These are phyloP conservation scores for Sistotremastrum suecicum DNA, from an alignment of 768 basidiomycete genomes.

Conservation along the genomic window DNA sequence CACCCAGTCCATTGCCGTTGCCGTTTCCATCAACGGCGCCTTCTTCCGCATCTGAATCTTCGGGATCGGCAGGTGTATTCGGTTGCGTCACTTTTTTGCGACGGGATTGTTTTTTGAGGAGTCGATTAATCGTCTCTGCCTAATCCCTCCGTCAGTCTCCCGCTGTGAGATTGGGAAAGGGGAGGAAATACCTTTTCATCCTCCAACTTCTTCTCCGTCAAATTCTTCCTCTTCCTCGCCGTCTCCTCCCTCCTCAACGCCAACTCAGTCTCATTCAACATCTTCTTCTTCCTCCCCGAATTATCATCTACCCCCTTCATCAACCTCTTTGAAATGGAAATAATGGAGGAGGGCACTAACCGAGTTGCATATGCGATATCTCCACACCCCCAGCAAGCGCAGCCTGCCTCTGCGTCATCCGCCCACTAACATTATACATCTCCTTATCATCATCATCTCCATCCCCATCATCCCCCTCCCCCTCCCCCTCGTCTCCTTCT, in stretches of 20 bases:
- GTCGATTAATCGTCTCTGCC: constrained; percentile 81
- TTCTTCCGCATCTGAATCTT: constrained; percentile 19
- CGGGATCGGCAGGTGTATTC: constrained; percentile 31
- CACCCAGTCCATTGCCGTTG: constrained; percentile 8
- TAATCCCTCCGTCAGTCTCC: no score
- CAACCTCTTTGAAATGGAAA: constrained; percentile 2
- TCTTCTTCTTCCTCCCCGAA: constrained; percentile 42
- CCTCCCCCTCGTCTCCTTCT: constrained; percentile 10
- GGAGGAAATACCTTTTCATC: constrained; percentile 89
- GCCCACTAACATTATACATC: constrained; percentile 14
- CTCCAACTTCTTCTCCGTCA: constrained; percentile 72
- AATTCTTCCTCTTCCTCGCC: constrained; percentile 64
- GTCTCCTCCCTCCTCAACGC: constrained; percentile 69
- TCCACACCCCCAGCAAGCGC: constrained; percentile 17
- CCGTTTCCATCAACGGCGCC: constrained; percentile 16
- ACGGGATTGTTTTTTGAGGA: constrained; percentile 74
- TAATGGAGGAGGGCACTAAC: constrained; percentile 11
- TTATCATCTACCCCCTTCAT: background rate
- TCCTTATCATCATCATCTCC: background rate
- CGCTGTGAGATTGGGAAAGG: no score
- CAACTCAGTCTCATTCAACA: constrained; percentile 56
- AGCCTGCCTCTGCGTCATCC: constrained; percentile 20
- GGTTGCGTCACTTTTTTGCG: constrained; percentile 38
- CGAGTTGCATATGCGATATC: constrained; percentile 8
- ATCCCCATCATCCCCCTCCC: constrained; percentile 11